A percentile compares a stretch with the other conserved stretches of the same genome.
Conservation (phyloP, 2,329 filamentous ascomycete genomes). For the Botrytis aclada region DNA sequence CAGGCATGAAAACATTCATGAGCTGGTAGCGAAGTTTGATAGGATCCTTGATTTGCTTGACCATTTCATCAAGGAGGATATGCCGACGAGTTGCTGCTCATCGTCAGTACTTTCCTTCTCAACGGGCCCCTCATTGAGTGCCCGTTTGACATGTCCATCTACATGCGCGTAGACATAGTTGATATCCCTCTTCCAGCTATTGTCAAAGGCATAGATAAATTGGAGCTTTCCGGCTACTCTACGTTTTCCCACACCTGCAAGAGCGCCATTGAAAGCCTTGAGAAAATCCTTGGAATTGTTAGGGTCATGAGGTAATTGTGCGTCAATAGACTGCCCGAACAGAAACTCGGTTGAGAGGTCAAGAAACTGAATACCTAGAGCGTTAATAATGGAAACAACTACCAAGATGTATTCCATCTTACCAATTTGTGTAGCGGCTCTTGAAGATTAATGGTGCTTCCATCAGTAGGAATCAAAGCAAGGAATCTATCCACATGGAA, state of each 20-base stretch:
- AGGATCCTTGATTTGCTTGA: slow-evolving; percentile 45
- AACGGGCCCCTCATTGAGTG: slow-evolving; percentile 26
- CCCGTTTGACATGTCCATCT: slow-evolving; percentile 44
- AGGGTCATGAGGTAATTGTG: background rate
- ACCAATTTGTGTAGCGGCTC: background rate
- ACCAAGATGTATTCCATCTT: too few relatives aligned
- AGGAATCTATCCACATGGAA: slow-evolving; percentile 15
- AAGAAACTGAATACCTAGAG: slow-evolving; percentile 8
- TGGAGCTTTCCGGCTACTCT: background rate
- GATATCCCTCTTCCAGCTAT: slow-evolving; percentile 22
- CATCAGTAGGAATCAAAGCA: background rate
- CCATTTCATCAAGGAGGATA: slow-evolving; percentile 56
- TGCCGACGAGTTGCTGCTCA: too few relatives aligned
- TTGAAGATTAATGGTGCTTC: background rate
- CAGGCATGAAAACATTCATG: slow-evolving; percentile 52
- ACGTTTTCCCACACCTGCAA: background rate
- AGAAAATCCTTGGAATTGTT: slow-evolving; percentile 6
- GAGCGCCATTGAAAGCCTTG: background rate
- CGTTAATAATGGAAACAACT: too few relatives aligned
- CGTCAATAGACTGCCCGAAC: slow-evolving; percentile 3
- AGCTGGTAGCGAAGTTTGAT: slow-evolving; percentile 40
- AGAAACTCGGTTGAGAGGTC: slow-evolving; percentile 10
- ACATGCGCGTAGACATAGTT: slow-evolving; percentile 48
- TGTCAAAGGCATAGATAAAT: background rate
- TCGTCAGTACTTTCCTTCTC: slow-evolving; percentile 34